Evolutionary conservation across 2,329 filamentous ascomycete species (phyloP).

Genomic region (Talaromyces atroroseus): DNA sequence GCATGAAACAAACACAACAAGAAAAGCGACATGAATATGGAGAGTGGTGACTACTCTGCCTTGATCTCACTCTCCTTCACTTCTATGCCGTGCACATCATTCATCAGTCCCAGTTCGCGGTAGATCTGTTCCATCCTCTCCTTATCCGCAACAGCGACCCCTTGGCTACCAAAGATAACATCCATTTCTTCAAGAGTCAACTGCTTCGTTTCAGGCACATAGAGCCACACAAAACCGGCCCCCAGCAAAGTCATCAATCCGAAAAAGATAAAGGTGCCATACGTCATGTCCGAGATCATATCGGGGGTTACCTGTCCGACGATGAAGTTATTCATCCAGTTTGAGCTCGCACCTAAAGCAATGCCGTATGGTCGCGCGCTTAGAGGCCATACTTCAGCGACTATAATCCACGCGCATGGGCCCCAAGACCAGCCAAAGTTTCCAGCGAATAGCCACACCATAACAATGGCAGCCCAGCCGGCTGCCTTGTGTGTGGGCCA

Average conservation of each 20-base stretch:
- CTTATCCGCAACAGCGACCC: constrained; percentile 32
- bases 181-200: constrained; percentile 56
- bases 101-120: constrained; percentile 57
- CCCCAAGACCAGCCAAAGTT: constrained; percentile 71
- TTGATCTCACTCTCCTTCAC: constrained; percentile 9
- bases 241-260: constrained; percentile 34
- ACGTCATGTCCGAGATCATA: constrained; percentile 59
- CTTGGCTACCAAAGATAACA: constrained; percentile 37
- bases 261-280: constrained; percentile 51
- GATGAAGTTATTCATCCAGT: constrained; percentile 53
- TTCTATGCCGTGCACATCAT: constrained; percentile 3
- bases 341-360: constrained; percentile 60
- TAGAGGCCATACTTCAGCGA: constrained; percentile 69
- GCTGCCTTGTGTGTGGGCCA: constrained; percentile 54
- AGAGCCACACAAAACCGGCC: constrained; percentile 32
- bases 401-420: constrained; percentile 67
- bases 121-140: constrained; percentile 71
- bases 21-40: background rate
- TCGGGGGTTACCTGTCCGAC: constrained; percentile 66
- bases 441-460: constrained; percentile 62
- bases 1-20: background rate
- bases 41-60: background rate
- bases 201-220: constrained; percentile 48
- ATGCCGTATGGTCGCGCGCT: constrained; percentile 66
- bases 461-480: constrained; percentile 59